Evolutionary conservation across 1,284 basidiomycete genomes (phyloP), one percentile per base, ranked within the genome.

Genomic region (Fistulinella staudtii): DNA sequence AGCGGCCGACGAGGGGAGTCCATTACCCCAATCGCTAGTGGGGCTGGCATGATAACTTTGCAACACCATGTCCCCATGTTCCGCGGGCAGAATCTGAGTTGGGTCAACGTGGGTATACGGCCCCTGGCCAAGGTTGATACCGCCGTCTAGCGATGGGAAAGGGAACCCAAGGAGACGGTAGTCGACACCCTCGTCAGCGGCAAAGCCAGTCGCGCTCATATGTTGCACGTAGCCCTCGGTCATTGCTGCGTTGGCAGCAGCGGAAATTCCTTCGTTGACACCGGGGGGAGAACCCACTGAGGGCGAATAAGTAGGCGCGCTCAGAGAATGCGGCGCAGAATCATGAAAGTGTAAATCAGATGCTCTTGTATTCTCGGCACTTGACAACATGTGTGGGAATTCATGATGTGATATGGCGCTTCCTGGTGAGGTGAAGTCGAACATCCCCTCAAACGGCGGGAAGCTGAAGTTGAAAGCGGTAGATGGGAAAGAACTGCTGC

Each of bases 101-200:
- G 92, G 91, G 69, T 94, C 89, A 50, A 94, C 86, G 64, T 90
- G 86, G 24, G 89, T 92, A 68, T 81, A 90, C 4, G 80, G 80
- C 39, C 69, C 67, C 46, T 74, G 74, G 31, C 63, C 62, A 35
- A 69, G 53, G 41, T 56, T 53, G 38, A 68, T 53, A 4, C 64
- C 58, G 24, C 64, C 58, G 49, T 80, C 75, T 47, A 80, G 61
- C 44, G 68, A 66, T 21, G 77, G 67, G 57, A 81, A 85, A 55
- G 81, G 73, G 53, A 85, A 68, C 39, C 77, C 75, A 65, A 86
- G 76, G 43, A 87, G 77, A 50, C 74, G 71, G 54, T 81, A 85
- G 51, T 83, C 77, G 31, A 84, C 63, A 21, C 68, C 54, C 41
- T 81, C 80, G 36, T 84, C 79, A 28, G 73, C 53, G 4, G 68